A percentile compares a stretch with the other conserved stretches of the same genome.
These are phyloP conservation scores for Ziziphus jujuba DNA, from an alignment of 306 rosid species.

Conservation along the genomic window DNA sequence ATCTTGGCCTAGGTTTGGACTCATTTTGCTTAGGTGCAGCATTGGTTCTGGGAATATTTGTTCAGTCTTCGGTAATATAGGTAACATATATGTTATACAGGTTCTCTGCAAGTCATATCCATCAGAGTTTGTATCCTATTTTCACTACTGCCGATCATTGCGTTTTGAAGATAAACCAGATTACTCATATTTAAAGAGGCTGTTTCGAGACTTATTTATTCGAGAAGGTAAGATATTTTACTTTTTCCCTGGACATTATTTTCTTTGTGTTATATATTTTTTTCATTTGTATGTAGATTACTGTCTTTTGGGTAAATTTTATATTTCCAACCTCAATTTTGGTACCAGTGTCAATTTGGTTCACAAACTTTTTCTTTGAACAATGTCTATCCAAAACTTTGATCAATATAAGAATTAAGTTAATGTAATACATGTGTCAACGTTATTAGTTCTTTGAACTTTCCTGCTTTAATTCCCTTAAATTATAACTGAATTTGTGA, in stretches of 20 bases:
- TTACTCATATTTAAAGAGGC: conserved; percentile 95
- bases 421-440: no score
- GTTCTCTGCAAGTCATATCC: conserved; percentile 89
- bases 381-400: no score
- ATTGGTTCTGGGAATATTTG: neutral
- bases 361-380: no score
- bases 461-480: no score
- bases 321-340: no score
- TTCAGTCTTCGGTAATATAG: conserved; percentile 26
- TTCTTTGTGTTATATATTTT: neutral
- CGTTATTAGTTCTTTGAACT: no score
- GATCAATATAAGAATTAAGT: no score
- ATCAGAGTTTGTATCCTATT: conserved; percentile 92
- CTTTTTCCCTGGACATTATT: neutral
- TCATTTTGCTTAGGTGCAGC: neutral
- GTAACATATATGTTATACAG: conserved; percentile 47
- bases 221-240: conserved; percentile 64
- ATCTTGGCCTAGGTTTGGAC: conserved; percentile 2
- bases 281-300: neutral
- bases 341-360: no score
- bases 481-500: no score
- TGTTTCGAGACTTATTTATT: conserved; percentile 88
- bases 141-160: conserved; percentile 94
- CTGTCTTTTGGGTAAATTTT: neutral
- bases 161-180: conserved; percentile 99